Evolutionary conservation across 1,284 basidiomycete species (phyloP), one percentile per base, ranked within the genome.

Genomic region (Dichomitus squalens): DNA sequence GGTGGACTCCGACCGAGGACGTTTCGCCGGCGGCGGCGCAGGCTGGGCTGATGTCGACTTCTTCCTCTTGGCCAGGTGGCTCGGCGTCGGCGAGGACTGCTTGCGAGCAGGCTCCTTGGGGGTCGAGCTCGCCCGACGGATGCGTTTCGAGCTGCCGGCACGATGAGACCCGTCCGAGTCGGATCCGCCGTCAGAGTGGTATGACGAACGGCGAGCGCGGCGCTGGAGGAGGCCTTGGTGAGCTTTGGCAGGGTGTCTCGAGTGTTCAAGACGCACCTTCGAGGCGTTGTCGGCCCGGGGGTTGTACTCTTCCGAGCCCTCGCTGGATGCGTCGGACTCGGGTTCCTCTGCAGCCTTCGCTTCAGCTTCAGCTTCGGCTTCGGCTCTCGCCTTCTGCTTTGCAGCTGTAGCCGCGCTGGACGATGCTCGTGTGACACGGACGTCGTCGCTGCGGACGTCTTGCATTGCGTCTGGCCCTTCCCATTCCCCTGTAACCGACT

Each of bases 281-380:
- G 72, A 68, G 14, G 58, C 59, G 49, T 64, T 58, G 57, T 70
- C 78, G 38, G 61, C 61, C 61, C 70, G 85, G 39, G 87, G 76
- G 69, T 88, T 87, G 64, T 91, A 89, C 63, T 91, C 88, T 61
- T 82, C 87, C 67, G 84, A 87, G 51, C 76, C 80, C 36, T 82
- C 79, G 34, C 76, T 79, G 39, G 82, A 82, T 2, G 85, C 82
- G 59, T 83, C 83, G 8, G 66, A 63, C 34, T 65, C 63, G 12
- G 49, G 35, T 43, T 66, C 66, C 39, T 66, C 47, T 25, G 38
- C 47, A 11, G 29, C 29, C 6, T 6, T 31, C 6, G 29, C 29
- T 11, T 31, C 11, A 6, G 29, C 59, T 66, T 62, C 14, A 55
- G 44, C 29, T 11, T 52, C n/a, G 43, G 55, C 61, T 29, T 67